These are phyloP conservation scores for Collybiopsis luxurians DNA, from an alignment of 768 basidiomycete species.

Conservation along the genomic window DNA sequence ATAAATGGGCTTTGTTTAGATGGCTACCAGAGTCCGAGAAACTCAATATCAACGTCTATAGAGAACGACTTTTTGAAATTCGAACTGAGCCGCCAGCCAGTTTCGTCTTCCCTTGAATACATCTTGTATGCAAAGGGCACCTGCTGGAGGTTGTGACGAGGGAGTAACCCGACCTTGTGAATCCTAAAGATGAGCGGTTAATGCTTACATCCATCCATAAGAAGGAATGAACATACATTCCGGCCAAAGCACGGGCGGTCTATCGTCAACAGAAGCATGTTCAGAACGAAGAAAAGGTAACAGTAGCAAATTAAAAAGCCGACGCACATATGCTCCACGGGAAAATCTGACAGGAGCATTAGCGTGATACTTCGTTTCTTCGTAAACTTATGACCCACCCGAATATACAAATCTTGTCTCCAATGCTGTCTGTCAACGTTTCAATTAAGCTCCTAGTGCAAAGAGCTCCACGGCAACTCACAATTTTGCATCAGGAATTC, in stretches of 20 bases:
- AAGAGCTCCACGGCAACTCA: slow-evolving; percentile 19
- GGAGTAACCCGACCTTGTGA: slow-evolving; percentile 25
- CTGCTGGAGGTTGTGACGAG: slow-evolving; percentile 50
- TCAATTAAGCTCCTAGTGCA: not conserved
- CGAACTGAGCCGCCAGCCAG: slow-evolving; percentile 45
- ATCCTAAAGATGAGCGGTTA: not conserved
- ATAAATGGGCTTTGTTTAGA: slow-evolving; percentile 23
- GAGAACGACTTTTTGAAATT: slow-evolving; percentile 58
- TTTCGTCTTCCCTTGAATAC: slow-evolving; percentile 49
- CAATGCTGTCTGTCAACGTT: slow-evolving; percentile 32
- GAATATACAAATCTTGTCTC: slow-evolving; percentile 23
- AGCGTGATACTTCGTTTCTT: not conserved
- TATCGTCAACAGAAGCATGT: too few relatives aligned
- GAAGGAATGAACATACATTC: slow-evolving; percentile 2
- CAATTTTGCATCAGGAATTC: slow-evolving; percentile 64
- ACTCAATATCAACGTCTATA: slow-evolving; percentile 51
- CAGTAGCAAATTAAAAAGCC: slow-evolving; percentile 32
- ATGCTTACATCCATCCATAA: not conserved
- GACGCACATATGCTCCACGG: slow-evolving; percentile 57
- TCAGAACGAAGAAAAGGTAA: slow-evolving; percentile 51
- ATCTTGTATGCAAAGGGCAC: slow-evolving; percentile 63
- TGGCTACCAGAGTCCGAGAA: slow-evolving; percentile 53
- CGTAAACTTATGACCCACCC: slow-evolving; percentile 17
- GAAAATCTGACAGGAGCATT: slow-evolving; percentile 43
- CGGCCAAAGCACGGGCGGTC: not conserved